Conservation (phyloP, 2,329 filamentous ascomycete genomes). For the Aspergillus hortae region DNA sequence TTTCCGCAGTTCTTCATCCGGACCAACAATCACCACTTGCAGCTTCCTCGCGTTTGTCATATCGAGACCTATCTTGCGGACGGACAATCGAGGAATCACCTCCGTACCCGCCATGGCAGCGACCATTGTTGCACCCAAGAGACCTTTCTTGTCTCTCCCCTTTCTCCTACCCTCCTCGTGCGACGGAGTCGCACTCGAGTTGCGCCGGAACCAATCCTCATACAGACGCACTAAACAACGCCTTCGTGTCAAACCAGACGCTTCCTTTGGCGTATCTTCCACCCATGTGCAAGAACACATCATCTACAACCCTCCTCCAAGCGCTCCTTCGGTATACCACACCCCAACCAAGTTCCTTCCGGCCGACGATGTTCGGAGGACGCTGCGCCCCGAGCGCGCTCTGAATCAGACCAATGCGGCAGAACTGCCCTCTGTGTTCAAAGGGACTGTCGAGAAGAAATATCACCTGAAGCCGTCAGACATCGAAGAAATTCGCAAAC, state of each 20-base stretch:
- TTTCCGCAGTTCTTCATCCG: no score
- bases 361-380: slow-evolving; percentile 52
- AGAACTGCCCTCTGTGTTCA: slow-evolving; percentile 49
- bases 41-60: no score
- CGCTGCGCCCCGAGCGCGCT: slow-evolving; percentile 40
- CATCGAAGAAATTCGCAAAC: slow-evolving; percentile 56
- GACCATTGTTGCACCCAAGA: slow-evolving; percentile 26
- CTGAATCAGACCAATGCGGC: slow-evolving; percentile 18
- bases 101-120: slow-evolving; percentile 23
- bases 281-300: slow-evolving; percentile 50
- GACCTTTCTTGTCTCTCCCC: slow-evolving; percentile 33
- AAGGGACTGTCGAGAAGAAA: slow-evolving; percentile 52
- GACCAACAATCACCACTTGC: no score
- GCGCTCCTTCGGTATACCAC: slow-evolving; percentile 60
- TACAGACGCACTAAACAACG: slow-evolving; percentile 50
- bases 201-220: slow-evolving; percentile 47
- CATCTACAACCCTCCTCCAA: slow-evolving; percentile 65
- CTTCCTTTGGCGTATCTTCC: slow-evolving; percentile 43
- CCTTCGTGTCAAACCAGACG: slow-evolving; percentile 51
- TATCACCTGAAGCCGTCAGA: slow-evolving; percentile 58
- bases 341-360: slow-evolving; percentile 65
- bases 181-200: slow-evolving; percentile 28
- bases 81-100: no score
- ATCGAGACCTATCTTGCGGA: no score
- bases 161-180: slow-evolving; percentile 39